Percentiles rank a stretch among this genome's conserved stretches.
phyloP scores from a whole-genome alignment of 2,329 filamentous ascomycete species.

The Volutella citrinella region DNA sequence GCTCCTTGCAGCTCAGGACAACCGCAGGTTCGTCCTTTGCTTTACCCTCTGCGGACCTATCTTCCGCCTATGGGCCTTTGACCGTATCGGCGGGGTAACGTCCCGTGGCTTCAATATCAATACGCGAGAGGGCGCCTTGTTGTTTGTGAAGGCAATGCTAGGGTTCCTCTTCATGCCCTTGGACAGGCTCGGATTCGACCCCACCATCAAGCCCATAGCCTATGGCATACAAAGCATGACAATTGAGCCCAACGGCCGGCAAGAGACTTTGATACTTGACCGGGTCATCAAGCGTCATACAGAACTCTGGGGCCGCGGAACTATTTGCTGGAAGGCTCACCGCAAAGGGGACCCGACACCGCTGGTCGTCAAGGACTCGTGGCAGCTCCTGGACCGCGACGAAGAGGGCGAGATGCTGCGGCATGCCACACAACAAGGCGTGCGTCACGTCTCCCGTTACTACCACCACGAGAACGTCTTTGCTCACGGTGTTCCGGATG shows the following conservation, averaged over 20 bases:
- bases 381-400: conserved; percentile 38
- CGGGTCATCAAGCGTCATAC: conserved; percentile 31
- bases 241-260: conserved; percentile 32
- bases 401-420: conserved; percentile 17
- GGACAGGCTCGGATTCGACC: conserved; percentile 41
- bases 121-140: conserved; percentile 34
- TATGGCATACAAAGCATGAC: conserved; percentile 38
- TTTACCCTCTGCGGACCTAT: conserved; percentile 44
- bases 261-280: conserved; percentile 43
- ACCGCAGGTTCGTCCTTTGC: conserved; percentile 42
- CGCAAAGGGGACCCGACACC: conserved; percentile 28
- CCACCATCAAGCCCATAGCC: conserved; percentile 36
- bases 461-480: neutral
- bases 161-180: conserved; percentile 40
- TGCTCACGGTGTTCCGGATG: neutral
- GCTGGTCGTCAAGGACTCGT: conserved; percentile 45
- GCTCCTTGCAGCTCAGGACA: conserved; percentile 39
- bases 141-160: conserved; percentile 38
- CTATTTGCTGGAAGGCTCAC: conserved; percentile 43
- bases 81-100: conserved; percentile 42
- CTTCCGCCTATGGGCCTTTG: conserved; percentile 46
- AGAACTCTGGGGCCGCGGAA: conserved; percentile 38
- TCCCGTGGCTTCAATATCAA: conserved; percentile 47
- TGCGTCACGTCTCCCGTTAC: neutral
- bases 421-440: neutral